Evolutionary conservation across 371 early-diverging fungal genomes (phyloP), one percentile per base, ranked within the genome.

Genomic region (Mortierella sp.): DNA sequence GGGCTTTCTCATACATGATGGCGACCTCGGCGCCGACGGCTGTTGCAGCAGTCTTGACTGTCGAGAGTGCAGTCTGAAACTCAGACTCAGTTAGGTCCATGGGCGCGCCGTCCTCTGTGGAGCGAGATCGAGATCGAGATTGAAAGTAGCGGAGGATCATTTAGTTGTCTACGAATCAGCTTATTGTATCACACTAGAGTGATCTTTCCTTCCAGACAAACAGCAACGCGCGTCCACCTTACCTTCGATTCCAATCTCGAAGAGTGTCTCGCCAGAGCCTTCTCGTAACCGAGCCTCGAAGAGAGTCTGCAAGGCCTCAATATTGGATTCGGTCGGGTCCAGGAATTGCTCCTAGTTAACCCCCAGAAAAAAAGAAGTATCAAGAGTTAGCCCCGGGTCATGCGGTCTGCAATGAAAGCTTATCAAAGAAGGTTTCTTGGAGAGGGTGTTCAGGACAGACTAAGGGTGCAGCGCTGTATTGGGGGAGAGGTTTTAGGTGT

Each of bases 201-300:
- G 37, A 37, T 37, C 37, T 9, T 37, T 37, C 9, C 37, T 37
- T 37, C 37, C 3, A 9, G 9, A 37, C 37, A 37, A 37, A 37
- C 37, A 9, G 9, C n/a, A n/a, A n/a, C n/a, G n/a, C 9, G 37
- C 37, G 9, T 9, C 9, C 37, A 5, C 37, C 3, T 37, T 86
- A 91, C 93, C 93, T 81, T 95, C 93, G 11, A 88, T 43, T 4
- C 95, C 95, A 51, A 95, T 75, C 74, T 94, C 95, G 55, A 93
- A 84, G 15, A 95, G 70, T 0, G 89, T 82, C 82, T 96, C 95
- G 21, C 96, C 96, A 47, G 84, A 81, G 1, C 91, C 93, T 56
- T 88, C 86, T 19, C 82, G 77, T 57, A 95, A 81, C 61, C 91
- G 88, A 11, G 70, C 63, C 6, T 70, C 60, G 23, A 95, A 60